Evolutionary conservation across 2,329 filamentous ascomycete genomes (phyloP).

Genomic region (Nothomitra cinnamomea): DNA sequence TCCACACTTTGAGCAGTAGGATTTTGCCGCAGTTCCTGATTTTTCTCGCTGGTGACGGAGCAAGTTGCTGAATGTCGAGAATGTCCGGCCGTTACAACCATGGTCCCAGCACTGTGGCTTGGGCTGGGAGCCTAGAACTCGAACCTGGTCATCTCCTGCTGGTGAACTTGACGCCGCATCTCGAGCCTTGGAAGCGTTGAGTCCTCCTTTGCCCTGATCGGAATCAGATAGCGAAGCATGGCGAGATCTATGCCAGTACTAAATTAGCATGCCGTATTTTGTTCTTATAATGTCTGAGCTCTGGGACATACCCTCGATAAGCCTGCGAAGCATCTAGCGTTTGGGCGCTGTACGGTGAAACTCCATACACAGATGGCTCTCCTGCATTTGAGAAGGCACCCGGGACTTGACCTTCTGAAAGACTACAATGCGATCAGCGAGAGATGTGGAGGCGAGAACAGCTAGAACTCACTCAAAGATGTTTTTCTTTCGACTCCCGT

Average conservation of each 20-base stretch:
- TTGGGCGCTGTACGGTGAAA: not conserved
- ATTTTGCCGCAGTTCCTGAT: slow-evolving; percentile 77
- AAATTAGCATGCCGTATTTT: not conserved
- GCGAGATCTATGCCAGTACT: not conserved
- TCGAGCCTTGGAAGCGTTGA: not conserved
- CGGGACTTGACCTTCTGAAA: not conserved
- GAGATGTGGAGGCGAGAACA: not conserved
- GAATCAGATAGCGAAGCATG: not conserved
- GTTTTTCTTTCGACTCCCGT: not conserved
- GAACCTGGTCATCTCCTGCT: slow-evolving; percentile 34
- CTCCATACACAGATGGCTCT: not conserved
- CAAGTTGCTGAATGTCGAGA: slow-evolving; percentile 92
- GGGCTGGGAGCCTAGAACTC: slow-evolving; percentile 61
- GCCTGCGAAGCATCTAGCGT: not conserved
- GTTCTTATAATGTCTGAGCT: too few relatives aligned
- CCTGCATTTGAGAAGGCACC: not conserved
- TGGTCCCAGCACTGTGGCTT: slow-evolving; percentile 97
- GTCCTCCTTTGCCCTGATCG: not conserved
- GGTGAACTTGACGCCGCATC: slow-evolving; percentile 11
- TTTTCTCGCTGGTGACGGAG: slow-evolving; percentile 88
- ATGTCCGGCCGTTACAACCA: slow-evolving; percentile 87
- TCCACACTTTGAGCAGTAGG: slow-evolving; percentile 76
- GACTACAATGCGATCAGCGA: not conserved
- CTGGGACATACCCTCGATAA: not conserved
- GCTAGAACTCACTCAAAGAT: not conserved